phyloP scores from a whole-genome alignment of 2,329 filamentous ascomycete genomes.

The Stagonosporopsis chrysanthemi region DNA sequence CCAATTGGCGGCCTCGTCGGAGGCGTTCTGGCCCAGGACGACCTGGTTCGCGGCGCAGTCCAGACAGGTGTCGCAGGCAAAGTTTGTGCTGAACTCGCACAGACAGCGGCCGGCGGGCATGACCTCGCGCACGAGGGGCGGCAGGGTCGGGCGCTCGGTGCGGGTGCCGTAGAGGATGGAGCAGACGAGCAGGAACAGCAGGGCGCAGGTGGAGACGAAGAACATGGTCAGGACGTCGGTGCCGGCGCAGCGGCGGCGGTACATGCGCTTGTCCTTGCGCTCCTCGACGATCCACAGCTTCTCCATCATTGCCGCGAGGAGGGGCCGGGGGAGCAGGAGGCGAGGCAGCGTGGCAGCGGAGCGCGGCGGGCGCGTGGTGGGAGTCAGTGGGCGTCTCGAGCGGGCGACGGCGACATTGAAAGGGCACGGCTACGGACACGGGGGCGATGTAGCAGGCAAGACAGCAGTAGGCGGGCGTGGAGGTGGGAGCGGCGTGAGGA shows the following conservation, averaged over 20 bases:
- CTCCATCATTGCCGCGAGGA: slow-evolving; percentile 26
- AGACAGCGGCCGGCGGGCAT: slow-evolving; percentile 44
- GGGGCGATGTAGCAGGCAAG: background rate
- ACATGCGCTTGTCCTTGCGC: slow-evolving; percentile 38
- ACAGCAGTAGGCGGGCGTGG: background rate
- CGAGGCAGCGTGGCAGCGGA: slow-evolving; percentile 23
- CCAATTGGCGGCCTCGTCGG: slow-evolving; percentile 35
- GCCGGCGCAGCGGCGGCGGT: slow-evolving; percentile 38
- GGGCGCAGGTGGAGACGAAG: slow-evolving; percentile 37
- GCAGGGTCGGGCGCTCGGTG: slow-evolving; percentile 38
- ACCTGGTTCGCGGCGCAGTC: slow-evolving; percentile 41
- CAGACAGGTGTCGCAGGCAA: slow-evolving; percentile 42
- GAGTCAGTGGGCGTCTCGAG: slow-evolving; percentile 18
- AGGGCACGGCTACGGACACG: background rate
- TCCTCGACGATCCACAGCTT: slow-evolving; percentile 35
- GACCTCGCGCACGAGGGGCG: slow-evolving; percentile 41
- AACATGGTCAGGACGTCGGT: slow-evolving; percentile 39
- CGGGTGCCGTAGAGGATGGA: slow-evolving; percentile 46
- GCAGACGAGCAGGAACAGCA: slow-evolving; percentile 43
- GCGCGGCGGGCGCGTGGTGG: slow-evolving; percentile 25
- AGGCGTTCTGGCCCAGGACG: slow-evolving; percentile 26
- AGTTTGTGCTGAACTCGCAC: slow-evolving; percentile 44
- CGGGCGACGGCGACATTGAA: slow-evolving; percentile 30
- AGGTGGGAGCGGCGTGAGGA: background rate
- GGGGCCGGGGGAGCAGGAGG: slow-evolving; percentile 17